These are phyloP conservation scores for Croton laevigatus DNA, from an alignment of 441 rosid genomes.

Conservation along the genomic window DNA sequence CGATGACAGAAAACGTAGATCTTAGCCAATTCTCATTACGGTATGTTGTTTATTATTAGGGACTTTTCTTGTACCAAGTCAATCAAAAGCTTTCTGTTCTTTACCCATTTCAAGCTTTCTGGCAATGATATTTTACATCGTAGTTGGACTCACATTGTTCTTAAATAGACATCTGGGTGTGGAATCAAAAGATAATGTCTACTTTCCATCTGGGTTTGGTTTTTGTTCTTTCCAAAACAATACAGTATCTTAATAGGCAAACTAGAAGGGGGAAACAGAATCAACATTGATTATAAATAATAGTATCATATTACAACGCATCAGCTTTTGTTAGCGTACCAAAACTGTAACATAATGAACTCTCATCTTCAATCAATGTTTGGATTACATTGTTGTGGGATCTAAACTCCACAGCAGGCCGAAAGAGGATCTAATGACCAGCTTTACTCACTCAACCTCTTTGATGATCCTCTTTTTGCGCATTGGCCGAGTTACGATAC, in stretches of 20 bases:
- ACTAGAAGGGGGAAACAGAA: background rate
- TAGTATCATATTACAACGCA: background rate
- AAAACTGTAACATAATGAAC: background rate
- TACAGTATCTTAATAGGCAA: no score
- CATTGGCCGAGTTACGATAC: constrained; percentile 41
- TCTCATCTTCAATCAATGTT: background rate
- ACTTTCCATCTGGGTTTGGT: background rate
- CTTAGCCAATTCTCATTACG: constrained; percentile 24
- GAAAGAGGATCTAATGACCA: background rate
- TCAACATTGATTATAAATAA: background rate
- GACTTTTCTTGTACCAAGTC: background rate
- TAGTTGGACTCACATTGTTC: no score
- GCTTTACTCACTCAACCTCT: constrained; percentile 59
- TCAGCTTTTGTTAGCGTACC: background rate
- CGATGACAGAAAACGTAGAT: constrained; percentile 52
- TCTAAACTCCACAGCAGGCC: background rate
- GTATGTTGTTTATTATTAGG: background rate
- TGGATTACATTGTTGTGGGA: background rate
- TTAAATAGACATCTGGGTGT: no score
- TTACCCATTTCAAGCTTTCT: no score
- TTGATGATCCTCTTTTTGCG: constrained; percentile 75
- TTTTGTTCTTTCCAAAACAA: no score
- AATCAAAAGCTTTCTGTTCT: background rate
- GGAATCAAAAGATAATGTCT: background rate
- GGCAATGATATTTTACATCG: no score